Evolutionary conservation across 257 asterid species (phyloP).

Genomic region (Galeopsis tetrahit): DNA sequence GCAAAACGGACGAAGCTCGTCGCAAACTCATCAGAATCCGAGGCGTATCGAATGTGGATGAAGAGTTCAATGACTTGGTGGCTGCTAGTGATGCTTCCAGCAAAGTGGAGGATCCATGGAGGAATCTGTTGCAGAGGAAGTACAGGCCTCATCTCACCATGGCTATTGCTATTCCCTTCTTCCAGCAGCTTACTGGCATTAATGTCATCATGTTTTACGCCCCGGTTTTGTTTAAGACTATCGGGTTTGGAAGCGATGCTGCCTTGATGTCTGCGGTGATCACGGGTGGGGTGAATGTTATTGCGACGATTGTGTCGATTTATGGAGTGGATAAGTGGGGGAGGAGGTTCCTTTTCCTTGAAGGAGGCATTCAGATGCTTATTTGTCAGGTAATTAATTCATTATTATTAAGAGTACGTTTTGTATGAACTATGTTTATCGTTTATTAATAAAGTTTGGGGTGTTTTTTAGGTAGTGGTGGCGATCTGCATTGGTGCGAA

Average conservation of each 20-base stretch:
- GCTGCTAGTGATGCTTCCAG: slow-evolving; percentile 77
- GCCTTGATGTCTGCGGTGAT: slow-evolving; percentile 75
- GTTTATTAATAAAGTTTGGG: no score
- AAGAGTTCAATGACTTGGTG: slow-evolving; percentile 71
- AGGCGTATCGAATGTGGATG: slow-evolving; percentile 61
- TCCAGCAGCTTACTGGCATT: slow-evolving; percentile 88
- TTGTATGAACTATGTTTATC: no score
- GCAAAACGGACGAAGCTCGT: slow-evolving; percentile 55
- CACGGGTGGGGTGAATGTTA: slow-evolving; percentile 68
- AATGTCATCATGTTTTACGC: slow-evolving; percentile 93
- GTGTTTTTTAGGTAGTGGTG: slow-evolving; percentile 47
- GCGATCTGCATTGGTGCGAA: slow-evolving; percentile 59
- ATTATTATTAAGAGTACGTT: no score
- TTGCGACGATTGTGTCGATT: slow-evolving; percentile 66
- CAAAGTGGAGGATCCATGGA: slow-evolving; percentile 71
- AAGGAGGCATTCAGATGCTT: slow-evolving; percentile 85
- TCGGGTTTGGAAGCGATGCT: slow-evolving; percentile 65
- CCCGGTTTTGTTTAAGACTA: slow-evolving; percentile 70
- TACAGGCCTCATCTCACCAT: slow-evolving; percentile 75
- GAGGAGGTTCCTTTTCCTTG: slow-evolving; percentile 68
- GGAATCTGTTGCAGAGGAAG: slow-evolving; percentile 59
- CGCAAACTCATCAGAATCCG: slow-evolving; percentile 56
- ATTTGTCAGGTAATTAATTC: slow-evolving; percentile 52
- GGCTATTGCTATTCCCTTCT: slow-evolving; percentile 75
- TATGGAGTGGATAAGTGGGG: slow-evolving; percentile 80